A percentile compares a stretch with the other conserved stretches of the same genome.
Evolutionary conservation across 306 rosid species (phyloP).

Genomic region (Delonix regia): DNA sequence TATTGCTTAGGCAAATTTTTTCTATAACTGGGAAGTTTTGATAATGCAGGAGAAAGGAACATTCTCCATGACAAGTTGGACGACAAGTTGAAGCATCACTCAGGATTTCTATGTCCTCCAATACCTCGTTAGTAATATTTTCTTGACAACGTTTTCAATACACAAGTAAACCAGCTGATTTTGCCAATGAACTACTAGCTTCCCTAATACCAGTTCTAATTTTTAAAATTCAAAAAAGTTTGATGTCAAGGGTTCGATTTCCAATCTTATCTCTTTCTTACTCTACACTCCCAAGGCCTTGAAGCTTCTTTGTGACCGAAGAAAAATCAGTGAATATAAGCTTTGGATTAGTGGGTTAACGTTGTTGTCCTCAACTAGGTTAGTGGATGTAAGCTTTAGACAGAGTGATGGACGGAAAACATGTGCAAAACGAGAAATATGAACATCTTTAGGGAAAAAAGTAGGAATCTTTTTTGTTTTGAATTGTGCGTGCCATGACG

Average conservation of each 20-base stretch:
- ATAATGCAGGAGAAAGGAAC: conserved; percentile 42
- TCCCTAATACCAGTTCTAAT: too few species aligned
- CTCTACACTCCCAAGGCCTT: not conserved
- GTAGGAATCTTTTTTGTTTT: conserved; percentile 30
- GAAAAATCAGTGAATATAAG: conserved; percentile 19
- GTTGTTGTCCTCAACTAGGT: conserved; percentile 43
- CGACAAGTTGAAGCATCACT: conserved; percentile 39
- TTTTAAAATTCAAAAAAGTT: not conserved
- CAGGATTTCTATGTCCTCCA: conserved; percentile 38
- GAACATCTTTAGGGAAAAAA: conserved; percentile 36
- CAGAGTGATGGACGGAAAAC: conserved; percentile 29
- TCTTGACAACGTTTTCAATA: not conserved
- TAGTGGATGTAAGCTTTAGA: conserved; percentile 46
- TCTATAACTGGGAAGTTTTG: conserved; percentile 36
- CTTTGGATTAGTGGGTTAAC: conserved; percentile 40
- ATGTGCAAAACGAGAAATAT: conserved; percentile 43
- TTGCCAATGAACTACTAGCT: too few species aligned
- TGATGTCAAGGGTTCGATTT: not conserved
- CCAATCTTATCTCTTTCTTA: too few species aligned
- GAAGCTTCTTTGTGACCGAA: conserved; percentile 28
- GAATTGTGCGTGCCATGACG: conserved; percentile 36
- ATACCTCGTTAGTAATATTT: not conserved
- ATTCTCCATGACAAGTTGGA: conserved; percentile 9
- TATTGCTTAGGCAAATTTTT: conserved; percentile 25
- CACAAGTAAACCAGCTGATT: not conserved